Evolutionary conservation across 495 filamentous ascomycete species (phyloP).

Genomic region (Podospora pseudocomata): DNA sequence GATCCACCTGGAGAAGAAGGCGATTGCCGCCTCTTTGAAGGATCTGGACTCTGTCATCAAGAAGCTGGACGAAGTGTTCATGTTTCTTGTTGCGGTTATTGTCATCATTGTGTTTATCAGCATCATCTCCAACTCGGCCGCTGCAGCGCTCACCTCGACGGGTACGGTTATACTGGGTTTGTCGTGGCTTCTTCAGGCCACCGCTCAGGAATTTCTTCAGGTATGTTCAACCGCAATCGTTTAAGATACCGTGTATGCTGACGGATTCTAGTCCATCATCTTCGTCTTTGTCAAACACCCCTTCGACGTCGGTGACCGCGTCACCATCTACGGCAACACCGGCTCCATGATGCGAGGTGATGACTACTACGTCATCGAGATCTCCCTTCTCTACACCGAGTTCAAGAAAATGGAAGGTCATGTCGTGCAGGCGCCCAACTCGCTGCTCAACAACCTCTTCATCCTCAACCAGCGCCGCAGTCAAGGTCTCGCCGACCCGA

Average conservation of each 20-base stretch:
- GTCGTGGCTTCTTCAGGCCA: conserved; percentile 88
- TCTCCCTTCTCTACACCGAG: conserved; percentile 91
- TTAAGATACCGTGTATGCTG: neutral
- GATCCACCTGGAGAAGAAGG: conserved; percentile 90
- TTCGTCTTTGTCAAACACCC: conserved; percentile 99
- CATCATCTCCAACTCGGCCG: conserved; percentile 82
- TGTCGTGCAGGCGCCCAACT: conserved; percentile 93
- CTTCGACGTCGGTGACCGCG: conserved; percentile 93
- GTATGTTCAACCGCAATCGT: conserved; percentile 9
- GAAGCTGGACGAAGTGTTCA: conserved; percentile 82
- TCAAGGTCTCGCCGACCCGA: conserved; percentile 81
- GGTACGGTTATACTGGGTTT: conserved; percentile 83
- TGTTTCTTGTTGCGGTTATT: conserved; percentile 78
- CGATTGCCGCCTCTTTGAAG: conserved; percentile 90
- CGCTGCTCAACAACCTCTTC: conserved; percentile 85
- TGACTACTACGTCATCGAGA: conserved; percentile 94
- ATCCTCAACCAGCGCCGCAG: conserved; percentile 93
- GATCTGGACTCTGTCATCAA: conserved; percentile 93
- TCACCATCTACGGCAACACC: conserved; percentile 87
- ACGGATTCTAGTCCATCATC: conserved; percentile 62
- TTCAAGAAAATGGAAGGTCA: conserved; percentile 99
- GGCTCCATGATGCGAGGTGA: conserved; percentile 73
- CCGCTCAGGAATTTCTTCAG: conserved; percentile 84
- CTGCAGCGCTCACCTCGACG: conserved; percentile 75
- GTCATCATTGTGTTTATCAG: conserved; percentile 81